Evolutionary conservation across 345 rosid genomes (phyloP).

Genomic region (Salix exigua): DNA sequence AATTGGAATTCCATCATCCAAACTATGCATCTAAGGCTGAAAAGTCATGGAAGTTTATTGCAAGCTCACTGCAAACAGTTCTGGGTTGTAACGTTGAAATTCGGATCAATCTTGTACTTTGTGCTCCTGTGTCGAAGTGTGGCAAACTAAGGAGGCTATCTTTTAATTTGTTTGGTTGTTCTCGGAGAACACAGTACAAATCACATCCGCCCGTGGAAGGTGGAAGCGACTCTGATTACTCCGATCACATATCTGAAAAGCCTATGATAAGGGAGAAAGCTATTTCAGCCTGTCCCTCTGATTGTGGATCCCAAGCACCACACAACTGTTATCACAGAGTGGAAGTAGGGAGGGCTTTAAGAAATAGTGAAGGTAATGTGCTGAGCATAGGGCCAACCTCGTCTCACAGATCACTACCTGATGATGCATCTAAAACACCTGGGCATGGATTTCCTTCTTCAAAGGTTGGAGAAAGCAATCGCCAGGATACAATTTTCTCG

Average conservation of each 20-base stretch:
- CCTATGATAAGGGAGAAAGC: conserved; percentile 33
- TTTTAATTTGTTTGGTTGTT: conserved; percentile 70
- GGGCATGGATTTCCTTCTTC: conserved; percentile 26
- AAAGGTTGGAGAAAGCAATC: conserved; percentile 22
- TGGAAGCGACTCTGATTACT: conserved; percentile 42
- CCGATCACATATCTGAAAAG: conserved; percentile 45
- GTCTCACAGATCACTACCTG: conserved; percentile 32
- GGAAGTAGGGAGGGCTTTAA: conserved; percentile 46
- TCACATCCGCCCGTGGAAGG: conserved; percentile 34
- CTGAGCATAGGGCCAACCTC: conserved; percentile 45
- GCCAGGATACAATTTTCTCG: conserved; percentile 13
- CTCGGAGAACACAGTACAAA: conserved; percentile 53
- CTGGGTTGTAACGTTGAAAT: conserved; percentile 90
- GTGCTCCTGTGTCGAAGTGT: conserved; percentile 44
- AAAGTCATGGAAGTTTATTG: conserved; percentile 89
- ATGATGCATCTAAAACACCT: conserved; percentile 23
- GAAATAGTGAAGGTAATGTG: conserved; percentile 75
- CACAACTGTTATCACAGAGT: conserved; percentile 24
- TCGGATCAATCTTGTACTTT: conserved; percentile 54
- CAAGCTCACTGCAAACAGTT: conserved; percentile 70
- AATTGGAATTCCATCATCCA: conserved; percentile 60
- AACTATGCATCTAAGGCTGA: conserved; percentile 68
- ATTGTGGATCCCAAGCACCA: conserved; percentile 34
- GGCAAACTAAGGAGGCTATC: conserved; percentile 50
- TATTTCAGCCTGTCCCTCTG: conserved; percentile 30